Evolutionary conservation across 2,329 filamentous ascomycete genomes (phyloP), one percentile per base, ranked within the genome.

Genomic region (Penicillium sp.): DNA sequence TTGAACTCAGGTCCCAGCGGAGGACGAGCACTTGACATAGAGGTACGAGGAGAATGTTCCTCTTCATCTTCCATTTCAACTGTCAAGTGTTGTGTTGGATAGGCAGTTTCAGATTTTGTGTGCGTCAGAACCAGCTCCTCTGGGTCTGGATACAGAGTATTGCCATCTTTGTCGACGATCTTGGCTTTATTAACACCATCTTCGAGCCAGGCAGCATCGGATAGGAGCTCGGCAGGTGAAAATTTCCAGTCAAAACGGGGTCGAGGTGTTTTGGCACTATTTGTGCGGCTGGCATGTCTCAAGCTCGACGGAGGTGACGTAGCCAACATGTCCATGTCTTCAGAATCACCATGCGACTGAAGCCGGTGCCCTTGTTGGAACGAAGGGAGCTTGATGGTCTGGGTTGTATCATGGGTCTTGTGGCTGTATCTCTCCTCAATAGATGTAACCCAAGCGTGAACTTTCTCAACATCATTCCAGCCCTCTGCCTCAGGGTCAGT

Each of bases 121-220:
- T 57, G 51, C 13, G 49, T 32, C 29, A 53, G 31, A 16, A 56
- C 43, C 22, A 67, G 44, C 52, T 66, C 49, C 22, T 49, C 45
- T 16, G 58, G 31, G 47, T 65, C 55, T 43, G 63, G 61, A 47
- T 72, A 94, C 11, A 96, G 80, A 47, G 79, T 84, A 39, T 80
- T 78, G 61, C 89, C 89, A 59, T 87, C 75, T 11, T 83, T 81
- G 66, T 95, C 86, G 62, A 95, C 87, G 34, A 95, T 85, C 23
- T 89, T 74, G 42, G 77, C 77, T 65, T 90, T 94, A 67, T 96
- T 89, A 47, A 84, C 75, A 26, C 79, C 81, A 59, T 90, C 83
- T 64, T 96, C 89, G 18, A 94, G 72, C 93, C 93, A 98, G 61
- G 90, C 88, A 1, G 86, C 77, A 71, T 98, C 93, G 4, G 90